Base-by-base conservation (phyloP, 1,284 basidiomycete species). In the Rhodotorula sp. region DNA sequence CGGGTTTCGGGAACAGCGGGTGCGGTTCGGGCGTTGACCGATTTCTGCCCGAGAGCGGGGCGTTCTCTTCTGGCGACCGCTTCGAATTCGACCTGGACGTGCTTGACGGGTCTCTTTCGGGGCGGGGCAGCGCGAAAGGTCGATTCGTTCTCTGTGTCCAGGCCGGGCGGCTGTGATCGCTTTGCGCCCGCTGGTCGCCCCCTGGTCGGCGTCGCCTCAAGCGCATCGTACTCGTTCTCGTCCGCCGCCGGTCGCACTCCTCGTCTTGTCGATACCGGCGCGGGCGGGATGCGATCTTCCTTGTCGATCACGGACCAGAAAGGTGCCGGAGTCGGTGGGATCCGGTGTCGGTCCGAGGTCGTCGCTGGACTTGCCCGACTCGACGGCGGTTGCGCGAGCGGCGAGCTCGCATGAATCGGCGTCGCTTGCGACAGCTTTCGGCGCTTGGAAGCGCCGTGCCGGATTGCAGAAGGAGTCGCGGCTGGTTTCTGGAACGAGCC, bases 391-490 rank as follows among this genome's bases (percentile, higher is more conserved):
- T 23, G 50, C 50, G 21, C 50, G 38, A 43, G 38, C 38, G 38
- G 50, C 50, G 50, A 52, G 50, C 50, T 52, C 18, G 38, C 38
- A 43, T 14, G 49, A 50, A 50, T 23, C 23, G 49, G 49, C 23
- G 19, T 50, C 14, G 49, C 14, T 55, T n/a, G 12, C 10, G 26
- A 50, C 8, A 50, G 12, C 54, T 55, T 55, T 5, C 16, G 26
- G 18, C 54, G 54, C 54, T 55, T 55, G 26, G 5, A 2, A 18
- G 26, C 26, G 26, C 15, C 6, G 54, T 26, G 26, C 3, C 16
- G 26, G 26, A 26, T 28, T 14, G 47, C 64, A 73, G 70, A 83
- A 84, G 66, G 83, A 81, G 19, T 84, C 83, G 47, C 82, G 81
- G n/a, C 70, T 50, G 62, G 60, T 45, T 16, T 43, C 15, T 34